Conservation (phyloP, 768 basidiomycete genomes). For the Lactifluus rugatus region DNA sequence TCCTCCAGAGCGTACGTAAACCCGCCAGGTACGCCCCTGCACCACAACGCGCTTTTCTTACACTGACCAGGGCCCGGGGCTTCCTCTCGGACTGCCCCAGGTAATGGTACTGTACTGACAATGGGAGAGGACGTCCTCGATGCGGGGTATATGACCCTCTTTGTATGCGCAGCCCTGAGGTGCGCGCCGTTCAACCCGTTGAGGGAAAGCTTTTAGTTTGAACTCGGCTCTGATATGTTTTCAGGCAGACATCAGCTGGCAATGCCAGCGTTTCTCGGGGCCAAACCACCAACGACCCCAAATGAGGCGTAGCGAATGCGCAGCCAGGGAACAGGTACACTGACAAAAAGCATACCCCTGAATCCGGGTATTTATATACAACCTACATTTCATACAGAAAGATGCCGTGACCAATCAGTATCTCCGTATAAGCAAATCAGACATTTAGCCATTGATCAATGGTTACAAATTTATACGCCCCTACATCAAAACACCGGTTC, state of each 20-base stretch:
- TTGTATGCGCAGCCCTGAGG: not conserved
- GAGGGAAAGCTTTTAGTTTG: not conserved
- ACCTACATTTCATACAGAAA: too few relatives aligned
- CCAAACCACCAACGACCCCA: too few relatives aligned
- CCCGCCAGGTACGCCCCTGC: too few relatives aligned
- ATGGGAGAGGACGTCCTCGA: not conserved
- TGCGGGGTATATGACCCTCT: not conserved
- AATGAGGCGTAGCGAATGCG: too few relatives aligned
- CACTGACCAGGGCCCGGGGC: not conserved
- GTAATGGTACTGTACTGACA: not conserved
- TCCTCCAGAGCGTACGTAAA: too few relatives aligned
- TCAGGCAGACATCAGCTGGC: not conserved
- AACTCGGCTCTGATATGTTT: not conserved
- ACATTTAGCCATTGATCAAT: not conserved
- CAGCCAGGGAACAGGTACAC: not conserved
- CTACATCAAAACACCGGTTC: conserved; percentile 28
- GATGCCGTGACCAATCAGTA: too few relatives aligned
- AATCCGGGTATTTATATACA: too few relatives aligned
- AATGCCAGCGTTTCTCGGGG: not conserved
- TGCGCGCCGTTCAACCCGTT: not conserved
- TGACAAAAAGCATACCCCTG: not conserved
- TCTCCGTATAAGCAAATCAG: not conserved
- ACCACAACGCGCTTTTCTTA: too few relatives aligned
- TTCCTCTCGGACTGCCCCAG: not conserved
- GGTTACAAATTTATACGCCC: not conserved